Evolutionary conservation across 768 basidiomycete genomes (phyloP).

Genomic region (Lenzites betulinus): DNA sequence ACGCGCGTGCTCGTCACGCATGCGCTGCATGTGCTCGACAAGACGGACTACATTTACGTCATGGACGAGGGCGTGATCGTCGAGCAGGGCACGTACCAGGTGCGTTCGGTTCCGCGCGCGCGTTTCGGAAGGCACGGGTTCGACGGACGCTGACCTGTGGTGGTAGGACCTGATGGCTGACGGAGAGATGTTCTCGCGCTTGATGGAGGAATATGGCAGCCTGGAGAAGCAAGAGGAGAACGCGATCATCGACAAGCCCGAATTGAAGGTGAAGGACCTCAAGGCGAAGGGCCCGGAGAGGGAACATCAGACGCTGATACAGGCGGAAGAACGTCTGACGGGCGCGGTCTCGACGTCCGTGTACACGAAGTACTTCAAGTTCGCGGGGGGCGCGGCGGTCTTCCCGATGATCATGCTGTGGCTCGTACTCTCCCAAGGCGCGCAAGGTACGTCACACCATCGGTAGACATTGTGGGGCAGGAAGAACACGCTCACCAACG

Average conservation of each 20-base stretch:
- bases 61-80: slow-evolving; percentile 59
- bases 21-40: slow-evolving; percentile 84
- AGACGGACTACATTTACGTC: slow-evolving; percentile 78
- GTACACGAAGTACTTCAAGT: slow-evolving; percentile 39
- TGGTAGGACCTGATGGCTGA: slow-evolving; percentile 35
- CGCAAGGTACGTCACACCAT: slow-evolving; percentile 42
- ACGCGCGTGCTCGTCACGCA: slow-evolving; percentile 90
- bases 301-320: slow-evolving; percentile 30
- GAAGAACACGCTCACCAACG: not conserved
- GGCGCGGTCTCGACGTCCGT: slow-evolving; percentile 39
- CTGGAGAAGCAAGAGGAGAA: slow-evolving; percentile 44
- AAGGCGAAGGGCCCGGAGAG: slow-evolving; percentile 31
- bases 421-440: slow-evolving; percentile 49
- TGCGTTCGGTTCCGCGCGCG: slow-evolving; percentile 18
- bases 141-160: not conserved
- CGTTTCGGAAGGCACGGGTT: not conserved
- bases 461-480: not conserved
- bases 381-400: slow-evolving; percentile 39
- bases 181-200: slow-evolving; percentile 36
- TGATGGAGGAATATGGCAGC: slow-evolving; percentile 44
- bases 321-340: slow-evolving; percentile 39
- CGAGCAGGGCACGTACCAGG: slow-evolving; percentile 44
- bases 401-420: slow-evolving; percentile 46
- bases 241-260: slow-evolving; percentile 31
- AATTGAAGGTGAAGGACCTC: slow-evolving; percentile 20